phyloP scores from a whole-genome alignment of 345 rosid genomes.

The Lepidium africanum region DNA sequence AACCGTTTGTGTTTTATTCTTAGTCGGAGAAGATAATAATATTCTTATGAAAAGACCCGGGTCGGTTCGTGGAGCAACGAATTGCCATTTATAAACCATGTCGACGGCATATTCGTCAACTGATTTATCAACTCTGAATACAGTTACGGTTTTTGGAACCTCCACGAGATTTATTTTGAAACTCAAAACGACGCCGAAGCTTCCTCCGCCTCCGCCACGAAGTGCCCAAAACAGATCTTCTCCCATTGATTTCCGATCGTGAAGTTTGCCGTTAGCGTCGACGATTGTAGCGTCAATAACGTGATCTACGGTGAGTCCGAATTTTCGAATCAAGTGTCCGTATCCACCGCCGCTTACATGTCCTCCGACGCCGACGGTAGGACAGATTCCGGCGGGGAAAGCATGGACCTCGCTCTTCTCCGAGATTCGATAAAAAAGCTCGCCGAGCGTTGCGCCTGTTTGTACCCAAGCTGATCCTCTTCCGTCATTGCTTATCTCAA shows the following conservation, averaged over 20 bases:
- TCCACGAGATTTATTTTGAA: slow-evolving; percentile 37
- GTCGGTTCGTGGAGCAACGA: slow-evolving; percentile 27
- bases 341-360: slow-evolving; percentile 42
- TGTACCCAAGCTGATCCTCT: slow-evolving; percentile 45
- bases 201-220: slow-evolving; percentile 42
- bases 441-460: slow-evolving; percentile 44
- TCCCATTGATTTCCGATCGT: slow-evolving; percentile 41
- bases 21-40: neutral
- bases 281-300: slow-evolving; percentile 36
- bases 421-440: slow-evolving; percentile 34
- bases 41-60: slow-evolving; percentile 26
- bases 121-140: slow-evolving; percentile 25
- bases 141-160: slow-evolving; percentile 39
- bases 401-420: slow-evolving; percentile 40
- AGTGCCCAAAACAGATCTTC: slow-evolving; percentile 54
- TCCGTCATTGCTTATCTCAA: slow-evolving; percentile 20
- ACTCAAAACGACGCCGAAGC: slow-evolving; percentile 36
- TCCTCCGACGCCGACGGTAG: slow-evolving; percentile 43
- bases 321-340: slow-evolving; percentile 38
- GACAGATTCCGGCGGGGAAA: slow-evolving; percentile 45
- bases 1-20: slow-evolving; percentile 24
- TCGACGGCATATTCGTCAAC: slow-evolving; percentile 32
- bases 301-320: slow-evolving; percentile 39
- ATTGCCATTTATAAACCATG: slow-evolving; percentile 30
- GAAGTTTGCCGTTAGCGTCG: slow-evolving; percentile 28